Evolutionary conservation across 2,329 filamentous ascomycete genomes (phyloP), one percentile per base, ranked within the genome.

Genomic region (Xylogone sp.): DNA sequence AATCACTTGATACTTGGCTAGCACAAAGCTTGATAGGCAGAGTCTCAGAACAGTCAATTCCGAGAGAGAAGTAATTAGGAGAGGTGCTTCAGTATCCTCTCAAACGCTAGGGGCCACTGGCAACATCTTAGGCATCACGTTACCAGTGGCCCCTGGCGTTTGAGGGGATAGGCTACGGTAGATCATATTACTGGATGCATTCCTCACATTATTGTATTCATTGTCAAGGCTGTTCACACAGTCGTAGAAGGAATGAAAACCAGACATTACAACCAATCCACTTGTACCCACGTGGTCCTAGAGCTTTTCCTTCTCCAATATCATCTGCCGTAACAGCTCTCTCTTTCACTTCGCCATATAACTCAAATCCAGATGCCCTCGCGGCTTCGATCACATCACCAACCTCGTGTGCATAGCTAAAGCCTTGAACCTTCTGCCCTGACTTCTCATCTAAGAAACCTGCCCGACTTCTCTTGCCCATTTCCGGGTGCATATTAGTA

Each of bases 401-500:
- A 19, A 81, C 62, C 12, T 69, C 72, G 68, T 87, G 75, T 42
- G 75, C 74, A 65, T 76, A 86, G 61, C 82, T 86, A 22, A 67
- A 72, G 1, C 81, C 81, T 45, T 80, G 69, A 16, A 87, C 74
- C 69, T 87, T 86, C 45, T 73, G 69, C 3, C 75, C 76, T 1
- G 75, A 74, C 18, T 65, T 67, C 6, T 65, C 64, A 61, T 82
- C 79, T 12, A 81, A 70, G 59, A 87, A 87, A 0, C 84, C 83
- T 0, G 83, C 83, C 60, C 83, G 81, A 21, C 76, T 78, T 16
- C 75, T 70, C 13, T 56, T 55, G 1, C 82, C 83, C 82, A 87
- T 86, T 2, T 85, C 78, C 1, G 74, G 66, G 62, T 87, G 84
- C 84, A 87, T 87, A 59, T 86, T 87, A 1, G 82, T 86, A n/a